These are phyloP conservation scores for Herpotrichia juniperi DNA, from an alignment of 2,329 filamentous ascomycete genomes.

Conservation along the genomic window DNA sequence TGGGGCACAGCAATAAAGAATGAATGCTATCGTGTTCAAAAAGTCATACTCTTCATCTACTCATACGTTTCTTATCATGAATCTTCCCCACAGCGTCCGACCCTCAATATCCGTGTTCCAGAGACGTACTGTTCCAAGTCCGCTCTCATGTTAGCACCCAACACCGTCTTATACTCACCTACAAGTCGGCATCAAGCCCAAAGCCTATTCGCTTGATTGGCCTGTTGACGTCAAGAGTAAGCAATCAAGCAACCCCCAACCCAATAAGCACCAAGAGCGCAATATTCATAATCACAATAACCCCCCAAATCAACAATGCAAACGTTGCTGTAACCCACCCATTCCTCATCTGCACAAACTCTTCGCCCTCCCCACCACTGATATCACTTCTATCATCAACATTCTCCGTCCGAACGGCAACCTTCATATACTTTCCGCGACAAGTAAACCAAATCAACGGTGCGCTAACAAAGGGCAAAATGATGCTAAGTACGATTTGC, in stretches of 20 bases:
- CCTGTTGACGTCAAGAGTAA: no score
- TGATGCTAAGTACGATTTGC: slow-evolving; percentile 79
- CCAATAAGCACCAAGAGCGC: slow-evolving; percentile 68
- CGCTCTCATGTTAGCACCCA: background rate
- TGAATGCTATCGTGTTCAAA: no score
- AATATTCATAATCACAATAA: slow-evolving; percentile 81
- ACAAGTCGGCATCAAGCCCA: background rate
- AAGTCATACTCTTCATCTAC: no score
- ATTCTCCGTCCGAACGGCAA: slow-evolving; percentile 47
- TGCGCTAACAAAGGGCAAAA: slow-evolving; percentile 81
- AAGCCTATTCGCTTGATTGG: background rate
- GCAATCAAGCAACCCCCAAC: slow-evolving; percentile 10
- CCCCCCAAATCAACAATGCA: slow-evolving; percentile 69
- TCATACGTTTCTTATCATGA: no score
- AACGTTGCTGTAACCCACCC: slow-evolving; percentile 67
- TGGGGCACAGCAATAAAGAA: no score
- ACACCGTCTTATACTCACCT: background rate
- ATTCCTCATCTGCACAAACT: slow-evolving; percentile 69
- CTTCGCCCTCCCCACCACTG: slow-evolving; percentile 22
- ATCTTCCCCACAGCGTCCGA: no score
- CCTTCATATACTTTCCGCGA: slow-evolving; percentile 79
- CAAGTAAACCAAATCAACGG: slow-evolving; percentile 88
- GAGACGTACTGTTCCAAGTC: background rate
- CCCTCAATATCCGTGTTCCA: background rate
- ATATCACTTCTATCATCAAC: slow-evolving; percentile 5